Percentiles rank a stretch among this genome's conserved stretches.
Evolutionary conservation across 768 basidiomycete species (phyloP).

Genomic region (Phanerochaete sordida): DNA sequence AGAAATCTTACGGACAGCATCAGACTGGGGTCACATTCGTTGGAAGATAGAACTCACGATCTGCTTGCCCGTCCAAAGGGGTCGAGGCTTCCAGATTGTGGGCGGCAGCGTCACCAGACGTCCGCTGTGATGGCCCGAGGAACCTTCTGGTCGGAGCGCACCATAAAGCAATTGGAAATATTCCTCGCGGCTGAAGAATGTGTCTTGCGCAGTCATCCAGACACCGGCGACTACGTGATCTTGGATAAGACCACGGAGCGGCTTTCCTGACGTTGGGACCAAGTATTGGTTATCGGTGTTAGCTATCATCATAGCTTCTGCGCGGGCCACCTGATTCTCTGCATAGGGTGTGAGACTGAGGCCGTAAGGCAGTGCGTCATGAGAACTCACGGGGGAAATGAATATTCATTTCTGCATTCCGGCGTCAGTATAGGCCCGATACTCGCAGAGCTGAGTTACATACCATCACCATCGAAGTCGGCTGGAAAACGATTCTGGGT

Average conservation of each 20-base stretch:
- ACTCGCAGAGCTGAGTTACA: conserved; percentile 22
- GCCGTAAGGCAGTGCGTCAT: not conserved
- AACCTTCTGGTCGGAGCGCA: conserved; percentile 86
- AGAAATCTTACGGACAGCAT: conserved; percentile 61
- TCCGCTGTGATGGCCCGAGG: conserved; percentile 48
- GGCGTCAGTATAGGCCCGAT: conserved; percentile 17
- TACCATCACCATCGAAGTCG: conserved; percentile 92
- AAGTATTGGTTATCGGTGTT: conserved; percentile 99
- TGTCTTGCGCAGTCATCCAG: conserved; percentile 97
- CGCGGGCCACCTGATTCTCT: conserved; percentile 95
- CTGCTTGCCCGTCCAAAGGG: conserved; percentile 98
- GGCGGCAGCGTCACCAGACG: conserved; percentile 84
- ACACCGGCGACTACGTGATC: conserved; percentile 98
- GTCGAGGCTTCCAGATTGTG: conserved; percentile 85
- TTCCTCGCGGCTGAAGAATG: conserved; percentile 93
- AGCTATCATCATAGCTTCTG: conserved; percentile 91
- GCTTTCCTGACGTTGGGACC: conserved; percentile 98
- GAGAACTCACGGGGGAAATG: conserved; percentile 88
- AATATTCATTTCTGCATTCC: conserved; percentile 89
- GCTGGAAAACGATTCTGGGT: conserved; percentile 36
- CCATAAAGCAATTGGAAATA: conserved; percentile 97
- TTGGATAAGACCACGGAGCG: conserved; percentile 95
- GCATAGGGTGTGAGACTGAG: conserved; percentile 4
- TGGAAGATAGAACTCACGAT: conserved; percentile 51
- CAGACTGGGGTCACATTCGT: conserved; percentile 3